A percentile compares a stretch with the other conserved stretches of the same genome.
Conservation (phyloP, 2,329 filamentous ascomycete species). For the Sordariomycetes sp. region DNA sequence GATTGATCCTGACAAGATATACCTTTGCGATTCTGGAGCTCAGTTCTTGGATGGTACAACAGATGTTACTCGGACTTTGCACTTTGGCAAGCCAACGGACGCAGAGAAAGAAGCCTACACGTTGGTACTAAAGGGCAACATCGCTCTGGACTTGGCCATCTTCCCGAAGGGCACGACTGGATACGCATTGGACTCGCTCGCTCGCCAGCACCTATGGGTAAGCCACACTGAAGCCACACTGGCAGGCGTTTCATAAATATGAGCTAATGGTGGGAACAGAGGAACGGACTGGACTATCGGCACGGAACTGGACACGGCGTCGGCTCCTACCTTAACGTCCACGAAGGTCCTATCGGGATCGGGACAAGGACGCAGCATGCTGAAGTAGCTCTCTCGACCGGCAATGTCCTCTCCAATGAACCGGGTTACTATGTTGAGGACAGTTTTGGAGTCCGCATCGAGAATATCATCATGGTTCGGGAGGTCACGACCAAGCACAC, state of each 20-base stretch:
- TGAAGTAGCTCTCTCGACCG: conserved; percentile 80
- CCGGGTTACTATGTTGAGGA: conserved; percentile 97
- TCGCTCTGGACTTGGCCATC: conserved; percentile 73
- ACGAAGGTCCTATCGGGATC: conserved; percentile 94
- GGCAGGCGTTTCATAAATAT: too few relatives aligned
- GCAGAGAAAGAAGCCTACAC: conserved; percentile 88
- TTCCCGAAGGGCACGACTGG: conserved; percentile 95
- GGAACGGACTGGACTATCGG: conserved; percentile 79
- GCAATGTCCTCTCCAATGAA: conserved; percentile 93
- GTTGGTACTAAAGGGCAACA: conserved; percentile 87
- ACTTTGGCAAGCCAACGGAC: conserved; percentile 77
- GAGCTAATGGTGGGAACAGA: conserved; percentile 15
- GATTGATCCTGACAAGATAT: conserved; percentile 79
- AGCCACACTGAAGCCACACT: conserved; percentile 11
- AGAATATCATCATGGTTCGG: conserved; percentile 87
- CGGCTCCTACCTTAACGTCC: conserved; percentile 90
- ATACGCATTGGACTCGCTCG: conserved; percentile 80
- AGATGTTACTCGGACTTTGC: conserved; percentile 86
- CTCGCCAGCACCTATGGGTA: conserved; percentile 88
- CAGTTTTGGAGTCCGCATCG: conserved; percentile 87
- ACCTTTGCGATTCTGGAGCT: conserved; percentile 95
- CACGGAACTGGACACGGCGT: conserved; percentile 96
- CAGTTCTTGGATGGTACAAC: conserved; percentile 95
- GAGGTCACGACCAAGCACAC: conserved; percentile 80
- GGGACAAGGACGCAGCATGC: conserved; percentile 86